Evolutionary conservation across 2,329 filamentous ascomycete genomes (phyloP), one percentile per base, ranked within the genome.

Genomic region (Fusarium armeniacum): DNA sequence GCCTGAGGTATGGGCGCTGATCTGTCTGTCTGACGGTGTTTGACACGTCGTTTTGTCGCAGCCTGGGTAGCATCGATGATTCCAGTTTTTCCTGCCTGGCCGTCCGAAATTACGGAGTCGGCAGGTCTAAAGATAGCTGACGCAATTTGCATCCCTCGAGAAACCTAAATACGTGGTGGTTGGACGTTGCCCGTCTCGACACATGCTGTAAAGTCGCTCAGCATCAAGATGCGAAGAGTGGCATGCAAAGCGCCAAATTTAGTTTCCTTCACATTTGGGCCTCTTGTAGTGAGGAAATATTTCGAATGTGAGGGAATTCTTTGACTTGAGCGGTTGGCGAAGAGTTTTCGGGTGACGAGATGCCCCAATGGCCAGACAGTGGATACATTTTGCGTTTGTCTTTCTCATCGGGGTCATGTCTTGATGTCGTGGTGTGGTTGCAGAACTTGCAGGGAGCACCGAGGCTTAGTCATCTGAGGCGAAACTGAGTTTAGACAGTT

Each of bases 331-430:
- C 38, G 59, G 41, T 35, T 55, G 46, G 41, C 59, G 59, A 63
- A 69, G 52, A 58, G 66, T 62, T 69, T 70, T 69, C 53, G 53
- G 61, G 55, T 43, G 65, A 62, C 62, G 58, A 65, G 62, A 72
- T 59, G 62, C 62, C 56, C 64, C 71, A 75, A 75, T 75, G 71
- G 73, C 62, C 56, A 69, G 63, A 65, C 64, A 73, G 73, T 75
- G 73, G 73, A 72, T 75, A 75, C 71, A 52, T 26, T 63, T 68
- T 53, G 60, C 33, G 44, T 54, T 71, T 30, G 60, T 62, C 65
- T 66, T 73, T 69, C 68, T 68, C 59, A 57, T 68, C 56, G 54
- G 64, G 62, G 67, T 74, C 58, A 67, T 69, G 58, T 74, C 67
- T 70, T 62, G 71, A 75, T 69, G 72, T 72, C 54, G 51, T 71